A percentile compares a stretch with the other conserved stretches of the same genome.
Conservation (phyloP, 1,284 basidiomycete genomes). For the Termitomyces sp. region DNA sequence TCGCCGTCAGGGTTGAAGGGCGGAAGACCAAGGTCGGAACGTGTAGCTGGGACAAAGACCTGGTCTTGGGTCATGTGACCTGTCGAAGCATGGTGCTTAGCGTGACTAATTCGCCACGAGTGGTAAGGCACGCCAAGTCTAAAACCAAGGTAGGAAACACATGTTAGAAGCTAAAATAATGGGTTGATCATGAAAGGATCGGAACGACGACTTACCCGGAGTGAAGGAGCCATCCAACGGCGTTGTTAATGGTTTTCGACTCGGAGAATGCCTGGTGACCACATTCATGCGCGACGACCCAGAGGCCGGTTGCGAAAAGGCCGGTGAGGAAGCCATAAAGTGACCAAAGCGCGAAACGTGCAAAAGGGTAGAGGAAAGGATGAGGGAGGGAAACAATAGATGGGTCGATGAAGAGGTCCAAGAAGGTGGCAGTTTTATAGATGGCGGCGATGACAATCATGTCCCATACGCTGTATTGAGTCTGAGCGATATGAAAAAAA, state of each 20-base stretch:
- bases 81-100: slow-evolving; percentile 94
- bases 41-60: slow-evolving; percentile 92
- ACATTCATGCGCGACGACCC: slow-evolving; percentile 90
- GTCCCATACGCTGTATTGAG: slow-evolving; percentile 63
- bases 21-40: slow-evolving; percentile 66
- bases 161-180: slow-evolving; percentile 22
- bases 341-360: slow-evolving; percentile 73
- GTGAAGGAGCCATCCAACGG: slow-evolving; percentile 92
- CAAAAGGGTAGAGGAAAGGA: slow-evolving; percentile 58
- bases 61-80: slow-evolving; percentile 95
- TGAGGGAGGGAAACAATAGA: slow-evolving; percentile 55
- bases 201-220: slow-evolving; percentile 57
- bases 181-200: neutral
- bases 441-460: slow-evolving; percentile 62
- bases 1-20: slow-evolving; percentile 64
- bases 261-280: slow-evolving; percentile 98
- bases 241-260: slow-evolving; percentile 90
- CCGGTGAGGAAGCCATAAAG: slow-evolving; percentile 82
- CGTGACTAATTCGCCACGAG: slow-evolving; percentile 96
- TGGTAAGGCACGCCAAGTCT: slow-evolving; percentile 96
- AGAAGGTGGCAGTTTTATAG: slow-evolving; percentile 67
- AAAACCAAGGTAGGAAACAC: slow-evolving; percentile 25
- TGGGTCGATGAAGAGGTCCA: slow-evolving; percentile 63
- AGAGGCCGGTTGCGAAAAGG: slow-evolving; percentile 88
- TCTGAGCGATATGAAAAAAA: slow-evolving; percentile 6